Percentiles rank a stretch among this genome's conserved stretches.
Evolutionary conservation across 345 rosid species (phyloP).

Genomic region (Eucalyptus grandis): DNA sequence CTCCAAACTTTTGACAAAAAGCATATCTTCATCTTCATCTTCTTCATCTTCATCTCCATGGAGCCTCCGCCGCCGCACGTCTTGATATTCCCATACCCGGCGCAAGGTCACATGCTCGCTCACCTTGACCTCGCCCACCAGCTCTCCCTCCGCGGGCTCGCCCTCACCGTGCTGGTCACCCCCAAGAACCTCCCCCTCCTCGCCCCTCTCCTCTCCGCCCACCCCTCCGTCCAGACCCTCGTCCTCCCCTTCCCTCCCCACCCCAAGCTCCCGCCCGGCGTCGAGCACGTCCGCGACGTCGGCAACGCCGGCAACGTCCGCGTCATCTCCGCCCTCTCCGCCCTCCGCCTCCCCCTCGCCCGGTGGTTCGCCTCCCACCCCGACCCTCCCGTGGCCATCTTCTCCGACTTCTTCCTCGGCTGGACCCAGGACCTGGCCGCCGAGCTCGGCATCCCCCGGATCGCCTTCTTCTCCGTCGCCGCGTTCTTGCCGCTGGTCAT

Average conservation of each 20-base stretch:
- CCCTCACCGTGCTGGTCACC: background rate
- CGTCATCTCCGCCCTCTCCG: constrained; percentile 25
- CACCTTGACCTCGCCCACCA: constrained; percentile 23
- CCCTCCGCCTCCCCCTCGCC: constrained; percentile 34
- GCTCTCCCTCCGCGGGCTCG: constrained; percentile 11
- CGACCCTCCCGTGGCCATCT: constrained; percentile 49
- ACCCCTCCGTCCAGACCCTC: constrained; percentile 22
- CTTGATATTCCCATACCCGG: constrained; percentile 56
- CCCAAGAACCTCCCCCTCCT: constrained; percentile 10
- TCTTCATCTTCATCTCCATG: background rate
- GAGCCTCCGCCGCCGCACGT: constrained; percentile 11
- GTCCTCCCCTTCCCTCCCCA: constrained; percentile 43
- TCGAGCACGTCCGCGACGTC: constrained; percentile 46
- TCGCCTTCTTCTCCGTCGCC: constrained; percentile 33
- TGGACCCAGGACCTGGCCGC: constrained; percentile 40
- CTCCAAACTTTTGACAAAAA: background rate
- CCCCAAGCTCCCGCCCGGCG: constrained; percentile 39
- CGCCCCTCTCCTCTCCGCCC: constrained; percentile 30
- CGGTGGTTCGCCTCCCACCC: constrained; percentile 48
- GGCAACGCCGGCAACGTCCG: constrained; percentile 38
- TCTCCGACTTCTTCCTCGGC: constrained; percentile 76
- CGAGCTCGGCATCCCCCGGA: constrained; percentile 22
- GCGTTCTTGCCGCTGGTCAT: constrained; percentile 15
- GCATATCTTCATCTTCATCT: background rate
- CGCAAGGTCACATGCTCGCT: constrained; percentile 59